Conservation (phyloP, 441 rosid genomes). For the Melastoma candidum region DNA sequence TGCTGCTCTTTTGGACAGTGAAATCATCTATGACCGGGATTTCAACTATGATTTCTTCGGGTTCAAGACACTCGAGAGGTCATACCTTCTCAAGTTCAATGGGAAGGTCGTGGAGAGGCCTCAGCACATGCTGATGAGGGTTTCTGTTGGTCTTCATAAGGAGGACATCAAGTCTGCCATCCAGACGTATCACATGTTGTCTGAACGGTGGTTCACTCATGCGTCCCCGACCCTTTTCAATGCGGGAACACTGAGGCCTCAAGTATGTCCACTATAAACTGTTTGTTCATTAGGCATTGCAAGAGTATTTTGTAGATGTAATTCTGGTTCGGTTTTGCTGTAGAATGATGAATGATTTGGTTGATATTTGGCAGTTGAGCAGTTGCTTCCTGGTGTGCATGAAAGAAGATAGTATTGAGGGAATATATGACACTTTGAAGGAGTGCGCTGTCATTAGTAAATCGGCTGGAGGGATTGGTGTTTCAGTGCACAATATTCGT, state of each 20-base stretch:
- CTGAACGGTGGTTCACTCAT: slow-evolving; percentile 93
- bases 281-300: no score
- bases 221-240: slow-evolving; percentile 93
- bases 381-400: slow-evolving; percentile 87
- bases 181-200: slow-evolving; percentile 83
- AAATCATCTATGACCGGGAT: slow-evolving; percentile 82
- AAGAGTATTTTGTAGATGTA: no score
- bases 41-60: slow-evolving; percentile 92
- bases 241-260: slow-evolving; percentile 86
- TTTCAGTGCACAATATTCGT: slow-evolving; percentile 81
- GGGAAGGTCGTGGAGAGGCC: slow-evolving; percentile 89
- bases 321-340: no score
- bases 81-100: slow-evolving; percentile 71
- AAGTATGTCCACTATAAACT: slow-evolving; percentile 27
- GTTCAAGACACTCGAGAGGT: slow-evolving; percentile 84
- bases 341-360: background rate
- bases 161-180: slow-evolving; percentile 67
- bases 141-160: slow-evolving; percentile 82
- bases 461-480: slow-evolving; percentile 95
- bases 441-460: slow-evolving; percentile 92
- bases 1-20: slow-evolving; percentile 77
- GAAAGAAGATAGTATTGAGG: slow-evolving; percentile 94
- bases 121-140: slow-evolving; percentile 95
- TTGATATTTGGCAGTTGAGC: slow-evolving; percentile 49
- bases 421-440: slow-evolving; percentile 82